Evolutionary conservation across 2,329 filamentous ascomycete species (phyloP), one percentile per base, ranked within the genome.

Genomic region (Monilinia fructigena): DNA sequence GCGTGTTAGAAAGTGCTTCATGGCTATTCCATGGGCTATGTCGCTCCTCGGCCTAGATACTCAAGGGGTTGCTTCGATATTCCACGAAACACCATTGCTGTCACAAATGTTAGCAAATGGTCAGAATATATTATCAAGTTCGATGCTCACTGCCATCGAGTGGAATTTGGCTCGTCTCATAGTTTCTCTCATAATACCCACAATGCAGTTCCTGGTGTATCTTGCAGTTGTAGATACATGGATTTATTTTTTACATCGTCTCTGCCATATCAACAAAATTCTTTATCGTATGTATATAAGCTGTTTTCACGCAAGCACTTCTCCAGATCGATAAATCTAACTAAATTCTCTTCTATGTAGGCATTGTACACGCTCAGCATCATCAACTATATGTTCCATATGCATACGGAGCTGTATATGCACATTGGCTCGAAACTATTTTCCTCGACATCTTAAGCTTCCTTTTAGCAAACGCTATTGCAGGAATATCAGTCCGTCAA

Each of bases 401-500:
- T 58, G 62, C 62, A 20, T 64, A 64, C n/a, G 60, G 65, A 20
- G 52, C 59, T 3, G 60, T 67, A 8, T 67, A 67, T 35, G 53
- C 60, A 2, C 60, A 63, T 42, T 64, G 52, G 48, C 26, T 56
- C 2, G 65, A 67, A 64, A 64, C 50, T 26, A 20, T 67, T 47
- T 56, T 64, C 20, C 18, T 67, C 20, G 65, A 67, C 26, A 40
- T 67, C 10, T 16, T 64, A n/a, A 64, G 59, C 42, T 67, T 67
- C 52, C 20, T 45, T 4, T 50, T 67, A 31, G 65, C 59, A 26
- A 67, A 42, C 23, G 16, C 28, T 14, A 63, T 67, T 35, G 40
- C 65, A 14, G 53, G 65, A 35, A 35, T 64, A 28, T 64, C 65
- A n/a, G 52, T 56, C 52, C 65, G 65, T 62, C 65, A 67, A 26